Percentiles rank a stretch among this genome's conserved stretches.
phyloP scores from a whole-genome alignment of 352 stramenopile genomes.

The Globisporangium iwayamae region DNA sequence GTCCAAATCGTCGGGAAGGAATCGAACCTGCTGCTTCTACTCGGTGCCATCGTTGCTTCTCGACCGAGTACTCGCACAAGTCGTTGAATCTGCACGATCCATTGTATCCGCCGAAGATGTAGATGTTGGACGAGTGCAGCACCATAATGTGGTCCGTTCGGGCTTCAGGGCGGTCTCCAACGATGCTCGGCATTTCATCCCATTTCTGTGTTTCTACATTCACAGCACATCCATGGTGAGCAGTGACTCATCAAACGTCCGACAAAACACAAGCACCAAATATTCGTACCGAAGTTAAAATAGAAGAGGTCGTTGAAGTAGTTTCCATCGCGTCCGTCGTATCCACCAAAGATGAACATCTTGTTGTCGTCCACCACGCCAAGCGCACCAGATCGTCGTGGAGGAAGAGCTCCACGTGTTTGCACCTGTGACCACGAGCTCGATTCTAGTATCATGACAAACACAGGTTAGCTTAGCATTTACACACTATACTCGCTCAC shows the following conservation, averaged over 20 bases:
- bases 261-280: neutral
- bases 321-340: constrained; percentile 85
- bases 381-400: constrained; percentile 71
- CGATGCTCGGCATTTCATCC: constrained; percentile 74
- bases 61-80: constrained; percentile 70
- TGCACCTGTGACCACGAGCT: constrained; percentile 76
- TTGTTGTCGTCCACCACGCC: constrained; percentile 74
- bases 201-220: constrained; percentile 45
- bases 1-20: constrained; percentile 73
- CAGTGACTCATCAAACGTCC: neutral
- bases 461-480: neutral
- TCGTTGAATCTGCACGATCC: constrained; percentile 80
- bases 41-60: constrained; percentile 47
- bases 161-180: constrained; percentile 58
- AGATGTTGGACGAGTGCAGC: constrained; percentile 71
- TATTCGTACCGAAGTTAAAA: constrained; percentile 73
- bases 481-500: neutral
- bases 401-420: constrained; percentile 55
- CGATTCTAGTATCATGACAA: constrained; percentile 22
- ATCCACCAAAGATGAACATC: constrained; percentile 90
- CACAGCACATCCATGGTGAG: neutral
- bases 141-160: constrained; percentile 89
- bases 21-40: constrained; percentile 42
- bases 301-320: constrained; percentile 89
- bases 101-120: constrained; percentile 89